Percentiles rank a stretch among this genome's conserved stretches.
These are phyloP conservation scores for Pythium pyrilobum DNA, from an alignment of 352 stramenopile species.

Conservation along the genomic window DNA sequence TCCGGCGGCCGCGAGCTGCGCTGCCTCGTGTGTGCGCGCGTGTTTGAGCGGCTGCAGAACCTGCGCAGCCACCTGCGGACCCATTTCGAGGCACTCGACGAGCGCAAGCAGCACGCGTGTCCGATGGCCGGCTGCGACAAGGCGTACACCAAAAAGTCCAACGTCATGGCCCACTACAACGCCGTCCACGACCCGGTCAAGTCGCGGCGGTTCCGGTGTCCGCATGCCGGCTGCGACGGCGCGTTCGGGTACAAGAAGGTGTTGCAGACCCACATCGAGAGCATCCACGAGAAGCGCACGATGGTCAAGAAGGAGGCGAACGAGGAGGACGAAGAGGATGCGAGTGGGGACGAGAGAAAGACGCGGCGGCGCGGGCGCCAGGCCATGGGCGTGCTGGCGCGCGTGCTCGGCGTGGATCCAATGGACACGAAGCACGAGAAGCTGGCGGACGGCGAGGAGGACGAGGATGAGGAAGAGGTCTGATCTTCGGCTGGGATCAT, in stretches of 20 bases:
- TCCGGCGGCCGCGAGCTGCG: constrained; percentile 23
- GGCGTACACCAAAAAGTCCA: constrained; percentile 62
- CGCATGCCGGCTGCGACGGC: constrained; percentile 43
- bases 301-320: constrained; percentile 12
- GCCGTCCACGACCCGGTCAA: constrained; percentile 55
- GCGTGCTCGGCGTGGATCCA: constrained; percentile 18
- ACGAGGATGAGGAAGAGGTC: too few relatives aligned
- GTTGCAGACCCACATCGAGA: constrained; percentile 54
- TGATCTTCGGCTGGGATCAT: too few relatives aligned
- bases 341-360: background rate
- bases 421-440: background rate
- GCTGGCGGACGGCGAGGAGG: background rate
- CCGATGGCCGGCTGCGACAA: constrained; percentile 54
- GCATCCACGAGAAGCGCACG: constrained; percentile 37
- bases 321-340: background rate
- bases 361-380: constrained; percentile 6
- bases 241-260: constrained; percentile 77
- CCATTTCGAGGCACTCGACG: constrained; percentile 56
- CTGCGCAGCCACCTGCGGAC: constrained; percentile 54
- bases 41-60: constrained; percentile 46
- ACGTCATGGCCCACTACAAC: constrained; percentile 75
- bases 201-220: constrained; percentile 60
- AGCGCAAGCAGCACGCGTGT: constrained; percentile 57
- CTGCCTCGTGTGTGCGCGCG: constrained; percentile 48
- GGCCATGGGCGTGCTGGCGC: constrained; percentile 26